Evolutionary conservation across 352 stramenopile species (phyloP), one percentile per base, ranked within the genome.

Genomic region (Pythium vanterpoolii): DNA sequence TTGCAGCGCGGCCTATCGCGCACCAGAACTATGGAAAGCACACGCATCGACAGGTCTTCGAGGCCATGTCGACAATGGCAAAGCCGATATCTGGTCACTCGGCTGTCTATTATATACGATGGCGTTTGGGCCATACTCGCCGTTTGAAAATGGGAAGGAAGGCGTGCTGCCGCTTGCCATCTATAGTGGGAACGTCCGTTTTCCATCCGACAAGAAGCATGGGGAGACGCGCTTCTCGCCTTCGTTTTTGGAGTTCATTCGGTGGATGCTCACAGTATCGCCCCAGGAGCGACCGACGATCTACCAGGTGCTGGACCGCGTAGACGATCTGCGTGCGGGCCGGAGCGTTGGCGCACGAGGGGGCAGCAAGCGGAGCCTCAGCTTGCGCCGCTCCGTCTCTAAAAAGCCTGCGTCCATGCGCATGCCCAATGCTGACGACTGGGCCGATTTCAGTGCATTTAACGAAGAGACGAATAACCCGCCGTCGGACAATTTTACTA

Each of bases 101-200:
- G 93, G 93, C 4, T 97, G 90, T 56, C 60, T 93, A 13, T 69
- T 98, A 0, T 98, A 96, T 68, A 89, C 88, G 1, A 90, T 98
- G 70, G 79, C 93, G 33, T 98, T 92, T 67, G 91, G 93, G 3
- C 80, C 83, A 16, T 86, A 83, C 44, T 97, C 87, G 45, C 94
- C 94, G 0, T 97, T 97, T 67, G 94, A 98, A 60, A 78, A 73
- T 40, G 58, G 67, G 18, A 70, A 46, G 21, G 64, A 86, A 9
- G 78, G 79, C 27, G 74, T 88, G 5, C 68, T 81, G 38, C 64
- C 65, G 14, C 71, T 87, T 18, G 80, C 77, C 4, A 87, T 89
- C 55, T 60, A 75, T 8, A 92, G 92, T 52, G 85, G 83, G 28
- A 76, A 68, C 9, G 64, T 96, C n/a, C 73, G 75, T 7, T 86